phyloP scores from a whole-genome alignment of 2,329 filamentous ascomycete species.

The Fusarium lateritium region DNA sequence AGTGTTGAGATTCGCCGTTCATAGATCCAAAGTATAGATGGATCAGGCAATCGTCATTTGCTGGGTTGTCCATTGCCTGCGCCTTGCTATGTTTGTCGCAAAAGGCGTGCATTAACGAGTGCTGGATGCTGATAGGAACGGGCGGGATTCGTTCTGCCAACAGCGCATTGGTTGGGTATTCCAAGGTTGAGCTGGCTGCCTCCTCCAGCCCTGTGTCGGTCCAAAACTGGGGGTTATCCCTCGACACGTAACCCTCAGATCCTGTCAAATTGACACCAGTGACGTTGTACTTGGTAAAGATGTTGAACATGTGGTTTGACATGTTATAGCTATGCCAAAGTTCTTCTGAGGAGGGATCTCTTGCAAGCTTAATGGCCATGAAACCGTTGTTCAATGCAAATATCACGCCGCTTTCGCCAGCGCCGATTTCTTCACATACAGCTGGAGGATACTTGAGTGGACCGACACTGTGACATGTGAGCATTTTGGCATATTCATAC shows the following conservation, averaged over 20 bases:
- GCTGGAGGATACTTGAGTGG: background rate
- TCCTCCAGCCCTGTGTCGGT: slow-evolving; percentile 9
- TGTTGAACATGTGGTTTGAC: slow-evolving; percentile 4
- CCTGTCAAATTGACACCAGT: slow-evolving; percentile 13
- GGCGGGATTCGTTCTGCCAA: slow-evolving; percentile 39
- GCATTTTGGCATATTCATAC: background rate
- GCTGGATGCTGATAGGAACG: slow-evolving; percentile 42
- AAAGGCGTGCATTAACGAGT: slow-evolving; percentile 37
- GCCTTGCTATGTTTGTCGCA: slow-evolving; percentile 21
- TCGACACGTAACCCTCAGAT: slow-evolving; percentile 7
- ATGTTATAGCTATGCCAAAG: slow-evolving; percentile 31
- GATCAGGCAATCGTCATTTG: slow-evolving; percentile 43
- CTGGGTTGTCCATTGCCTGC: slow-evolving; percentile 6
- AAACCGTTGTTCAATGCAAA: slow-evolving; percentile 20
- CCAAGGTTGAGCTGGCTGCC: slow-evolving; percentile 14
- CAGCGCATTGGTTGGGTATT: slow-evolving; percentile 41
- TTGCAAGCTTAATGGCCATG: slow-evolving; percentile 36
- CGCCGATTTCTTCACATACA: slow-evolving; percentile 37
- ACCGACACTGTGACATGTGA: background rate
- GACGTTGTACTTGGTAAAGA: slow-evolving; percentile 6
- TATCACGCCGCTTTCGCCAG: slow-evolving; percentile 41
- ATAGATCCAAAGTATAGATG: slow-evolving; percentile 40
- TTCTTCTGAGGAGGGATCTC: slow-evolving; percentile 2
- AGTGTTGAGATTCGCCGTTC: background rate
- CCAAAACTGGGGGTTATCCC: slow-evolving; percentile 14